Evolutionary conservation across 2,329 filamentous ascomycete genomes (phyloP).

Genomic region (Diplodia mutila): DNA sequence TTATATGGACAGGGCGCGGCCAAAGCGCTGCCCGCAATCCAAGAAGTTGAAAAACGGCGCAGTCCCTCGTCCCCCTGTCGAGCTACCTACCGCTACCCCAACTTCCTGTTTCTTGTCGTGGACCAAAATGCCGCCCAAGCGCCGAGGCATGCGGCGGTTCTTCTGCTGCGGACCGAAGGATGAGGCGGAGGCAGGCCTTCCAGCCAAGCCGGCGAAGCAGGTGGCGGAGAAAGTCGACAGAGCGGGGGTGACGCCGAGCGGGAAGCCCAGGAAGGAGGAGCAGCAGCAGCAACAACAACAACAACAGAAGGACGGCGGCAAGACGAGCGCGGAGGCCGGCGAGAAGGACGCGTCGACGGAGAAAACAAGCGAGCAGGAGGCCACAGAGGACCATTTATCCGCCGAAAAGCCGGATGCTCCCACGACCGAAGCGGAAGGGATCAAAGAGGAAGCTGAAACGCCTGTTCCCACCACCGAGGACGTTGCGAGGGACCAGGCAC

Average conservation of each 20-base stretch:
- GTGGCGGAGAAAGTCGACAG: constrained; percentile 17
- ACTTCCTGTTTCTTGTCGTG: background rate
- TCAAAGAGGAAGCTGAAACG: background rate
- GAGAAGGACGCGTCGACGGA: background rate
- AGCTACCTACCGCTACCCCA: constrained; percentile 7
- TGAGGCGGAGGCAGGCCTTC: constrained; percentile 7
- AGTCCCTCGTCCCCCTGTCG: constrained; percentile 18
- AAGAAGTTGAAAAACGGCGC: constrained; percentile 20
- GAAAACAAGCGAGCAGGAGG: constrained; percentile 13
- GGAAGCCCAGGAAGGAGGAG: constrained; percentile 12
- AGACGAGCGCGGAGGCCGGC: background rate
- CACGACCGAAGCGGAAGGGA: constrained; percentile 9
- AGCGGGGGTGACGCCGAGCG: constrained; percentile 6
- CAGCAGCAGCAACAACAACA: background rate
- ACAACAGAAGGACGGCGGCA: background rate
- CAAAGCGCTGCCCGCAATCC: constrained; percentile 19
- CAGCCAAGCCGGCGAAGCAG: constrained; percentile 18
- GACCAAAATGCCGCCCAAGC: constrained; percentile 18
- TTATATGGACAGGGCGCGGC: constrained; percentile 15
- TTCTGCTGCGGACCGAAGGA: constrained; percentile 23
- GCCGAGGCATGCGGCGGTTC: constrained; percentile 21
- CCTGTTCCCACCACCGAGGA: background rate
- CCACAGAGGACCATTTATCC: constrained; percentile 18
- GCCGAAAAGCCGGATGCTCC: constrained; percentile 18
- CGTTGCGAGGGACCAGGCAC: background rate